Conservation (phyloP, 2,329 filamentous ascomycete genomes). For the Stemphylium lycopersici region DNA sequence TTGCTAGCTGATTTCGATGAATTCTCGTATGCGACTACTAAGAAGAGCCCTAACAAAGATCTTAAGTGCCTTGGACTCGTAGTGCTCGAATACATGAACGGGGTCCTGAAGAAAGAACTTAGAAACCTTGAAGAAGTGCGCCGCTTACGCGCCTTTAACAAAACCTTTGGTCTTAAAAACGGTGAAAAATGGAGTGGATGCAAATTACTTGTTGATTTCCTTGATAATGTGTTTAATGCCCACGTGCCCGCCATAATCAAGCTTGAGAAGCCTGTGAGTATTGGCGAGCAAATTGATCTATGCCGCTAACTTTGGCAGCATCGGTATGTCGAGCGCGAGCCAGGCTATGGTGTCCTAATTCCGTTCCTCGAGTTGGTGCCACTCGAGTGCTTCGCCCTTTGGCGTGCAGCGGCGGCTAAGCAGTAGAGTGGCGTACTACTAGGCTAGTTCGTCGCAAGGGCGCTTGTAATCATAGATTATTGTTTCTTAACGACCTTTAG, state of each 20-base stretch:
- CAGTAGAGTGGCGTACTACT: neutral
- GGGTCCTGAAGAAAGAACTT: neutral
- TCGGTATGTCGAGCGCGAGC: neutral
- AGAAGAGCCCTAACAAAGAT: neutral
- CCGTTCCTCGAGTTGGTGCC: conserved; percentile 6
- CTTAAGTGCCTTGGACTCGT: neutral
- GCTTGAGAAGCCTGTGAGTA: neutral
- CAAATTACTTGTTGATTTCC: conserved; percentile 2
- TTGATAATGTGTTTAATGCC: neutral
- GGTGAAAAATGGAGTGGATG: neutral
- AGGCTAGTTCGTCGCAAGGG: neutral
- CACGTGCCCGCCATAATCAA: neutral
- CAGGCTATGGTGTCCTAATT: neutral
- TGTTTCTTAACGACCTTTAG: neutral
- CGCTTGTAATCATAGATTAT: neutral
- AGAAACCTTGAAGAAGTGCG: neutral
- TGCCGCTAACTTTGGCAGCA: neutral
- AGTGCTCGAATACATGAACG: conserved; percentile 1
- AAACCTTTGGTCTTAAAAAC: neutral
- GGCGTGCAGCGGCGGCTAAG: neutral
- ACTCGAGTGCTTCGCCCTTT: conserved; percentile 4
- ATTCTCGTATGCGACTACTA: neutral
- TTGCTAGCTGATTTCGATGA: neutral
- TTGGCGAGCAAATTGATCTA: neutral
- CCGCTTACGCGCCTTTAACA: neutral